Base-by-base conservation (phyloP, 177 flowering plant genomes). In the Vitis hybrid region DNA sequence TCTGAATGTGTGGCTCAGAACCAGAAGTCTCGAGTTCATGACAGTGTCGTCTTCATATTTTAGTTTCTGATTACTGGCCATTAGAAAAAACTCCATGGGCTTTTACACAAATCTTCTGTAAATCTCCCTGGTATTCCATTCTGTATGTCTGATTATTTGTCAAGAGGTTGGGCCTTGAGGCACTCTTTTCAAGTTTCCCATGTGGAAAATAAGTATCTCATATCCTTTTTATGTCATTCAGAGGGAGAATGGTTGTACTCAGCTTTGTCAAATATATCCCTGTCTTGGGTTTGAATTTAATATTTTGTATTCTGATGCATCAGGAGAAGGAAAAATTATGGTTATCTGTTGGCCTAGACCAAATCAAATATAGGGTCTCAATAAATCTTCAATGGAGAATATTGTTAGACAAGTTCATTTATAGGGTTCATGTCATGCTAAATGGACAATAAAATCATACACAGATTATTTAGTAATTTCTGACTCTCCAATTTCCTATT, bases 1-100 rank as follows among this genome's bases (percentile, higher is more conserved):
- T 93, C 99, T 1, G 99, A 95, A 76, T 95, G 99, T 61, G 99
- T 95, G 51, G 98, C 99, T 10, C 99, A 95, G 85, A 93, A 95
- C 83, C 99, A 95, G 82, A 93, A 93, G 75, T 87, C 98, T 18
- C 80, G 97, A 77, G 97, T 93, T 75, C 99, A 95, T 65, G 99
- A 93, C 79, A 95, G 99, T 65, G 99, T 92, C 45, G 99, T 93
- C 62, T 92, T 91, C 84, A 95, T 93, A 72, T 95, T 95, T 79
- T 95, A 88, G 84, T 58, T 65, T n/a, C 32, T 54, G 7, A 21
- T 64, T 58, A 5, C 2, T 11, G 10, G 17, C 12, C 50, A 51
- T 3, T 23, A 50, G 63, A 68, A 32, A 73, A 5, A 51, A 51
- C 6, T 5, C 32, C 51, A 4, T 64, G 60, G 19, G 51, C 45